A percentile compares a stretch with the other conserved stretches of the same genome.
phyloP scores from a whole-genome alignment of 1,284 basidiomycete species.

The Microbotryum lychnidis-dioicae region DNA sequence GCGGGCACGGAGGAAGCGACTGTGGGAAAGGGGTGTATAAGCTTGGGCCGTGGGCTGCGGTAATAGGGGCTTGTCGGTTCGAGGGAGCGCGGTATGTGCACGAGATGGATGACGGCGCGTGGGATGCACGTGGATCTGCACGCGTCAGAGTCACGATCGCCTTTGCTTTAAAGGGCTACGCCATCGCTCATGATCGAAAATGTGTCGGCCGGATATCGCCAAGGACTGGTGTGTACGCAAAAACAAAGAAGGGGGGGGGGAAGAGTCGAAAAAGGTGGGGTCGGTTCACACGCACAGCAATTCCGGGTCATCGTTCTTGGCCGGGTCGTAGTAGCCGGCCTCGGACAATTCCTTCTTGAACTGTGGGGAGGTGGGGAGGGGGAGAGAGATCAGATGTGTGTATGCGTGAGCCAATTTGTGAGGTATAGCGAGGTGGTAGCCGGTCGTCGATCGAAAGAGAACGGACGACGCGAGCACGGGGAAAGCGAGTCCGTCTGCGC shows the following conservation, averaged over 20 bases:
- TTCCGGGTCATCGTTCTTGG: conserved; percentile 63
- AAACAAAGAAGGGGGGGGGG: no score
- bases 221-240: no score
- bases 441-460: no score
- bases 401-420: no score
- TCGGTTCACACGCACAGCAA: conserved; percentile 52
- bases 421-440: no score
- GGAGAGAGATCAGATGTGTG: no score
- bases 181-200: neutral
- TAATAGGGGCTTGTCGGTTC: no score
- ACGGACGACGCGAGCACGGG: conserved; percentile 20
- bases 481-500: conserved; percentile 9
- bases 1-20: conserved; percentile 73
- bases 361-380: conserved; percentile 28
- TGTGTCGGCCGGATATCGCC: no score
- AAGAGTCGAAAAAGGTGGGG: neutral
- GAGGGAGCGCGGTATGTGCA: no score
- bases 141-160: neutral
- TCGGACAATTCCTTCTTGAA: conserved; percentile 36
- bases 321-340: conserved; percentile 46
- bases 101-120: neutral
- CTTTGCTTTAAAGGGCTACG: no score
- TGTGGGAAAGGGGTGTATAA: conserved; percentile 7
- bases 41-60: no score
- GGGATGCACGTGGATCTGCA: neutral